Evolutionary conservation across 345 rosid genomes (phyloP).

Genomic region (Bruguiera parviflora): DNA sequence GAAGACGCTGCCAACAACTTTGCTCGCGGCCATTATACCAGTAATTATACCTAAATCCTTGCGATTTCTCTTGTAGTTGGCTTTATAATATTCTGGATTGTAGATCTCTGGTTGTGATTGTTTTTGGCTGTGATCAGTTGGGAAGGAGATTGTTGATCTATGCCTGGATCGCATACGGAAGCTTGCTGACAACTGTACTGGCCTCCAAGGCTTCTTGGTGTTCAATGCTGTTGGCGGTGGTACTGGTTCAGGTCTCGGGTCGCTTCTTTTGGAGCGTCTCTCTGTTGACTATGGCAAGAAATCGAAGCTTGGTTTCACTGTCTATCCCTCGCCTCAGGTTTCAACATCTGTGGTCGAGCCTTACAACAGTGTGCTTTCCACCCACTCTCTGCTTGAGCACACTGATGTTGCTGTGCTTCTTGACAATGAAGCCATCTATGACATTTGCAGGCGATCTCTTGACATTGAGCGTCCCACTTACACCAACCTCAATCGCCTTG

Average conservation of each 20-base stretch:
- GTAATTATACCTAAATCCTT: background rate
- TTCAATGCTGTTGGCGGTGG: constrained; percentile 29
- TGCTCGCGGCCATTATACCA: constrained; percentile 29
- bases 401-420: constrained; percentile 20
- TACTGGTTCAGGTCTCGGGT: constrained; percentile 24
- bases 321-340: constrained; percentile 23
- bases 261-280: constrained; percentile 21
- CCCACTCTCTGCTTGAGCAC: constrained; percentile 23
- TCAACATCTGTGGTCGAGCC: constrained; percentile 29
- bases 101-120: background rate
- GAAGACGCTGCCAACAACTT: constrained; percentile 30
- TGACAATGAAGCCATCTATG: constrained; percentile 24
- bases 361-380: constrained; percentile 21
- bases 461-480: constrained; percentile 28
- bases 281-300: constrained; percentile 26
- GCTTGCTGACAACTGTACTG: constrained; percentile 29
- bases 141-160: constrained; percentile 28
- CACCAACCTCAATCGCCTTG: constrained; percentile 21
- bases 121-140: constrained; percentile 9
- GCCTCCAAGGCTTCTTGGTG: constrained; percentile 25
- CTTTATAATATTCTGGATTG: too few species aligned
- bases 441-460: constrained; percentile 24
- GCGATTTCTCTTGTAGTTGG: background rate
- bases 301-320: constrained; percentile 25
- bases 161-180: constrained; percentile 28